phyloP scores from a whole-genome alignment of 2,329 filamentous ascomycete species.

The Trichoderma koningii region DNA sequence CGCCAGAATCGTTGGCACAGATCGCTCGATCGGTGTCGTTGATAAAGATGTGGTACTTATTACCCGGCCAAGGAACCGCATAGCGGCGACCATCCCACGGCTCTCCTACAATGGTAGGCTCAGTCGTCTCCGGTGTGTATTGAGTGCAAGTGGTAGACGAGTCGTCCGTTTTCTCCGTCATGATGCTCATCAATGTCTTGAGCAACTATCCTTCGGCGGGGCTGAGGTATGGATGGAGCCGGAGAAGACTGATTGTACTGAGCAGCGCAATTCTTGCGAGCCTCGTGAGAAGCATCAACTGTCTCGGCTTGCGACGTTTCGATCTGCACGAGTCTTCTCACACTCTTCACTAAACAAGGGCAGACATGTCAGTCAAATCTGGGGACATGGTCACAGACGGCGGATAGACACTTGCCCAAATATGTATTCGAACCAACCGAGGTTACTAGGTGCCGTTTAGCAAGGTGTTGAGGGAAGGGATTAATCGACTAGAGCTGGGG shows the following conservation, averaged over 20 bases:
- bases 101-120: conserved; percentile 1
- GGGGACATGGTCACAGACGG: too few species aligned
- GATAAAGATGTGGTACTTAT: conserved; percentile 29
- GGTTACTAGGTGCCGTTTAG: too few species aligned
- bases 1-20: conserved; percentile 9
- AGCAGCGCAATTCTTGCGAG: background rate
- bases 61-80: conserved; percentile 30
- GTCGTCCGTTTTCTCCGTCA: background rate
- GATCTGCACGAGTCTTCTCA: background rate
- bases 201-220: background rate
- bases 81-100: conserved; percentile 1
- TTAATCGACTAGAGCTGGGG: too few species aligned
- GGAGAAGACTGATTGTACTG: background rate
- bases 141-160: background rate
- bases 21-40: conserved; percentile 24
- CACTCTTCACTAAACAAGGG: too few species aligned
- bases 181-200: background rate
- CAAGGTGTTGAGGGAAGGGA: too few species aligned
- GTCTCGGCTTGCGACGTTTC: background rate
- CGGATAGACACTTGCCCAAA: too few species aligned
- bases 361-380: too few species aligned
- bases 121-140: background rate
- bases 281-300: background rate
- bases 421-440: too few species aligned
- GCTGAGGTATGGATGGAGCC: background rate